Evolutionary conservation across 2,329 filamentous ascomycete species (phyloP), one percentile per base, ranked within the genome.

Genomic region (Alternaria rosae): DNA sequence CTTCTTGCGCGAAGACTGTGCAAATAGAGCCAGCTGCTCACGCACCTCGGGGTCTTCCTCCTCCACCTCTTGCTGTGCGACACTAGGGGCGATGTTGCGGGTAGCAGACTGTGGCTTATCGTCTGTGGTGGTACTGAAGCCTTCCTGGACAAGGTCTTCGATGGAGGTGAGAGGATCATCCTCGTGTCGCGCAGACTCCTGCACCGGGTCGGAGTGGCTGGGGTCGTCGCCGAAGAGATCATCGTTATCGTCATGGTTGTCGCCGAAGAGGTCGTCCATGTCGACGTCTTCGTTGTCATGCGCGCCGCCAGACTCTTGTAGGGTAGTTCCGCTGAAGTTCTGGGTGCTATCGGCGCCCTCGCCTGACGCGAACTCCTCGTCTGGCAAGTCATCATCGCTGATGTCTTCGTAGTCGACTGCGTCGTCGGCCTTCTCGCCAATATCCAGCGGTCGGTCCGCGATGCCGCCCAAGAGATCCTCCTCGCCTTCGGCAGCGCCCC

Each of bases 391-490:
- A 75, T 96, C 93, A 76, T 98, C 94, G 68, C 91, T 91, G 65
- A 98, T 94, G 74, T 97, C 92, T 76, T 92, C 93, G 71, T 86
- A 99, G 76, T 99, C 95, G 65, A 95, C 82, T 42, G 95, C 95
- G 80, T 98, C 92, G 62, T 93, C 93, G 57, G 93, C 94, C 80
- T 99, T 99, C 78, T 93, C 91, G 20, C 85, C 86, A 54, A 77
- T 70, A 54, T 84, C 82, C 54, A 85, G 78, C 55, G 78, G 74
- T 32, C 73, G 67, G 41, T 64, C 65, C 32, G 74, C 74, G 38
- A 79, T 57, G 30, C 71, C 72, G 6, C 69, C 70, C 8, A 74
- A 54, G 23, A 76, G 70, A 25, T 71, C 59, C 13, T 64, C 67
- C n/a, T 68, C 71, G 4, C 66, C 64, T 21, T 69, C 63, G 1